Evolutionary conservation across 768 basidiomycete genomes (phyloP), one percentile per base, ranked within the genome.

Genomic region (Pleurotus tuber-regium): DNA sequence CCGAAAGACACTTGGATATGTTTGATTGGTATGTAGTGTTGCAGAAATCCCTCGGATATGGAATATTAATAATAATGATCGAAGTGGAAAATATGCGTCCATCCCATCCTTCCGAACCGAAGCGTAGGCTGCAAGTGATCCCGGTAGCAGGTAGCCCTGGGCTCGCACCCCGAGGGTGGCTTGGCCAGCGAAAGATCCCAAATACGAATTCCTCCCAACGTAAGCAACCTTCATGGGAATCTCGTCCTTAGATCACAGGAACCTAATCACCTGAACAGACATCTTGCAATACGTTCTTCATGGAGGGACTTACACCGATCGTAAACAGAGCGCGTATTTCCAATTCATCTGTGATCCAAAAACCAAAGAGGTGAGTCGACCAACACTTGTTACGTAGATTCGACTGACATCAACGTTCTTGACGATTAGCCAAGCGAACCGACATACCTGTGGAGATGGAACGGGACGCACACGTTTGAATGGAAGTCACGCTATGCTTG

Each of bases 41-140:
- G 38, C 16, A 16, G 36, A 7, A 49, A 19, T 18, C 18, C 21
- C 38, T 16, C 23, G 28, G 3, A 10, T 18, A 31, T 38, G 2
- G 30, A 25, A 10, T n/a, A 44, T 29, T 11, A 21, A 51, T 43
- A 54, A 30, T n/a, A n/a, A n/a, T n/a, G n/a, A n/a, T 51, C 23
- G n/a, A 24, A 63, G 58, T 66, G 12, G 38, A 63, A 8, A 70
- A 70, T 39, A 65, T 61, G 10, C 60, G 66, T 4, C 69, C 67
- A 28, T 58, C 62, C 7, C 66, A 67, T 52, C 66, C 63, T 26
- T 68, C 66, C 7, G 70, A 68, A 38, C 69, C 69, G 16, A 18
- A 53, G 5, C 59, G 69, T 16, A 65, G 70, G 19, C 54, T 70
- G 6, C 69, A 70, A 60, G 66, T 72, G 29, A 58, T 72, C 12